Conservation (phyloP, 441 rosid genomes). For the Pelargonium myrrhifolium region DNA sequence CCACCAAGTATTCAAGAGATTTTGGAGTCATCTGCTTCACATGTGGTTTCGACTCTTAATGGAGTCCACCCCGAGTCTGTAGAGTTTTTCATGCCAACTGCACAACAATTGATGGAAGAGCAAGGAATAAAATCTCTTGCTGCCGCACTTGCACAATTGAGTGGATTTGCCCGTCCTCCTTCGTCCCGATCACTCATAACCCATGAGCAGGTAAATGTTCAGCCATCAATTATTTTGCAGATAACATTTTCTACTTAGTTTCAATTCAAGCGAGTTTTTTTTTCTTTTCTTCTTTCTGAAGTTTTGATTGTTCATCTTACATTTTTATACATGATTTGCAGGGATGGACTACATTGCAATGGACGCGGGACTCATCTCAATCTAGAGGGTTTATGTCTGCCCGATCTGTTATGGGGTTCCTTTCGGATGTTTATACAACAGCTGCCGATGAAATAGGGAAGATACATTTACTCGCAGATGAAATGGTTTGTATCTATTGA, state of each 20-base stretch:
- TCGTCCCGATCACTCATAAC: slow-evolving; percentile 84
- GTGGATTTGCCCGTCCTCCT: slow-evolving; percentile 90
- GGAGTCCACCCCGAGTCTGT: slow-evolving; percentile 88
- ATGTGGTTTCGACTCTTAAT: slow-evolving; percentile 67
- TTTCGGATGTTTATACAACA: slow-evolving; percentile 64
- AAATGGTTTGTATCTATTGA: slow-evolving; percentile 42
- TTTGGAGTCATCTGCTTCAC: slow-evolving; percentile 81
- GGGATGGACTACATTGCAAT: slow-evolving; percentile 88
- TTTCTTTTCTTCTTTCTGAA: no score
- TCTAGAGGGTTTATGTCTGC: slow-evolving; percentile 74
- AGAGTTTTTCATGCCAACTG: slow-evolving; percentile 70
- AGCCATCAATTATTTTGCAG: background rate
- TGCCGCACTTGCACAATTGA: slow-evolving; percentile 86
- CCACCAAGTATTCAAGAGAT: slow-evolving; percentile 71
- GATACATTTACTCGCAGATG: slow-evolving; percentile 82
- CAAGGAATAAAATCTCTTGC: slow-evolving; percentile 86
- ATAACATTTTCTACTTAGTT: no score
- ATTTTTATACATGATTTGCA: slow-evolving; percentile 27
- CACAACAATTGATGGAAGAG: slow-evolving; percentile 61
- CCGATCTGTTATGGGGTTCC: slow-evolving; percentile 87
- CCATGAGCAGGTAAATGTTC: slow-evolving; percentile 66
- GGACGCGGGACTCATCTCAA: slow-evolving; percentile 58
- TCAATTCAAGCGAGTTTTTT: no score
- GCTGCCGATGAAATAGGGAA: slow-evolving; percentile 94
- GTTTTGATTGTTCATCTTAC: background rate